phyloP scores from a whole-genome alignment of 2,329 filamentous ascomycete species.

The Cytospora piceae region DNA sequence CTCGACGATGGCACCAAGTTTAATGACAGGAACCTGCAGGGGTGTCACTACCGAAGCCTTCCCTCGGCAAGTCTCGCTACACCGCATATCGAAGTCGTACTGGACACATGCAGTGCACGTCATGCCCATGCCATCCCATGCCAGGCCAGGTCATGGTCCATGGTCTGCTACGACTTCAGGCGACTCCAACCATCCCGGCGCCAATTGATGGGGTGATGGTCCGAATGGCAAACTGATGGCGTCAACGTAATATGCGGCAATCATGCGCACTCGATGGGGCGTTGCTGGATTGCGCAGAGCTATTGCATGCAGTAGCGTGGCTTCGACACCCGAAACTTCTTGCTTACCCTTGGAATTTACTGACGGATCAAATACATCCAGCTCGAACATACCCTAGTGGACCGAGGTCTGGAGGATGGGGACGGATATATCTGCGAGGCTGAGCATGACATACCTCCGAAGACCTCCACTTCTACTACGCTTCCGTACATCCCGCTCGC shows the following conservation, averaged over 20 bases:
- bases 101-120: conserved; percentile 2
- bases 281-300: background rate
- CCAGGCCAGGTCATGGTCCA: background rate
- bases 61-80: conserved; percentile 20
- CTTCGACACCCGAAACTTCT: background rate
- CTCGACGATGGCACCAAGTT: conserved; percentile 15
- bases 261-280: conserved; percentile 1
- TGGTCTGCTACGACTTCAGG: background rate
- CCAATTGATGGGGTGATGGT: background rate
- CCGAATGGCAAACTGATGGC: conserved; percentile 8
- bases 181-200: background rate
- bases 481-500: background rate
- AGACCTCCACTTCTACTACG: background rate
- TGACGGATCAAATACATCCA: background rate
- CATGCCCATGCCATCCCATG: background rate
- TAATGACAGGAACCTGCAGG: conserved; percentile 24
- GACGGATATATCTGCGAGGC: background rate
- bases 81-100: conserved; percentile 18
- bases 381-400: background rate
- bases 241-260: conserved; percentile 16
- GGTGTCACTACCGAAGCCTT: conserved; percentile 26
- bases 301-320: conserved; percentile 23
- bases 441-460: background rate
- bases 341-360: background rate
- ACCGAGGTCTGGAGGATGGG: background rate